Percentiles rank a stretch among this genome's conserved stretches.
These are phyloP conservation scores for Carex scoparia DNA, from an alignment of 176 grass and related monocot species.

Conservation along the genomic window DNA sequence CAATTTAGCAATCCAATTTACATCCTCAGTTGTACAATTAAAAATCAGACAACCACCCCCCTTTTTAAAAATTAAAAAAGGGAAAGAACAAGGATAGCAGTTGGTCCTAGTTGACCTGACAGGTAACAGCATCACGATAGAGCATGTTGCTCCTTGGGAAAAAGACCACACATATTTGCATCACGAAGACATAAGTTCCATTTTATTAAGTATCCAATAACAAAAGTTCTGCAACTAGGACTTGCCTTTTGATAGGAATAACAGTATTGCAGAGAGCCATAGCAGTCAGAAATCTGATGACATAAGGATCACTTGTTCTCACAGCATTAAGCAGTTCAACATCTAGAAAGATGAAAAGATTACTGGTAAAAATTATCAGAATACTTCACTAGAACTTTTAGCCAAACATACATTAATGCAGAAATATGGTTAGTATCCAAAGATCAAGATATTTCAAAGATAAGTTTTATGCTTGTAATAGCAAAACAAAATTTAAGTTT, in stretches of 20 bases:
- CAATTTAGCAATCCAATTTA: neutral
- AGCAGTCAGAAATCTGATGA: constrained; percentile 70
- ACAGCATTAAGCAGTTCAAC: constrained; percentile 64
- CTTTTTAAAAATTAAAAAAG: neutral
- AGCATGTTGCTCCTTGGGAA: neutral
- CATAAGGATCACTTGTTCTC: constrained; percentile 57
- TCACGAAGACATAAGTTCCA: neutral
- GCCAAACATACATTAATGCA: neutral
- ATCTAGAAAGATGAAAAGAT: constrained; percentile 59
- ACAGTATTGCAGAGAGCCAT: constrained; percentile 98
- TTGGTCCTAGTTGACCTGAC: neutral
- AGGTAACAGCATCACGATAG: neutral
- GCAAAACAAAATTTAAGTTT: neutral
- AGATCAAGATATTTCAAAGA: neutral
- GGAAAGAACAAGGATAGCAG: neutral
- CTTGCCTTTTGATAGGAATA: constrained; percentile 72
- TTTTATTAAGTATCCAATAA: neutral
- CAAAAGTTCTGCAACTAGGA: neutral
- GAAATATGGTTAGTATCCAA: constrained; percentile 15
- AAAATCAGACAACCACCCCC: neutral
- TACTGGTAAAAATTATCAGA: constrained; percentile 25
- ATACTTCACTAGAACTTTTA: constrained; percentile 5
- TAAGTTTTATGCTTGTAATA: neutral
- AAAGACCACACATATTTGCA: neutral
- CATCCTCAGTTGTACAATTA: neutral